These are phyloP conservation scores for Colletotrichum echinochloae DNA, from an alignment of 2,329 filamentous ascomycete genomes.

Conservation along the genomic window DNA sequence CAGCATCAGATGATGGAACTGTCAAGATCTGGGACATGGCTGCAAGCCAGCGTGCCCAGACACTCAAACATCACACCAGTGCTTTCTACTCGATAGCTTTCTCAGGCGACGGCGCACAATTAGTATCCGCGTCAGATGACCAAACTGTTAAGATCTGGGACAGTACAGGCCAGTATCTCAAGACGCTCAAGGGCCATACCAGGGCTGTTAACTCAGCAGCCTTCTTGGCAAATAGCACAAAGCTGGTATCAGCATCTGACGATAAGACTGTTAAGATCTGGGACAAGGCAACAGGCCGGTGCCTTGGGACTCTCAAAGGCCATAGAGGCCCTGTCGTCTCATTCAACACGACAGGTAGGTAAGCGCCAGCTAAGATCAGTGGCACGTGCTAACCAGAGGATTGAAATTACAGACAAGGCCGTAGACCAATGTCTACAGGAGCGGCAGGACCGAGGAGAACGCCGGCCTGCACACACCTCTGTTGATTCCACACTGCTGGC, in stretches of 20 bases:
- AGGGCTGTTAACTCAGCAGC: neutral
- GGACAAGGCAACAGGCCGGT: neutral
- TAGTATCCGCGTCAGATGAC: neutral
- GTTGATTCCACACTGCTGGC: neutral
- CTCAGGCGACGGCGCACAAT: neutral
- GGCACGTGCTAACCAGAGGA: neutral
- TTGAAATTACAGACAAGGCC: neutral
- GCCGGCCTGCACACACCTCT: neutral
- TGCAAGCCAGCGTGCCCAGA: neutral
- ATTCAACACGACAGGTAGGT: neutral
- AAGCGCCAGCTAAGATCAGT: rapidly evolving
- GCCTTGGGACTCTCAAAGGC: neutral
- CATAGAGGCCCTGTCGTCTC: rapidly evolving
- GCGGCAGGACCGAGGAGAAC: neutral
- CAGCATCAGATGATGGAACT: rapidly evolving
- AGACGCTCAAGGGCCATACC: neutral
- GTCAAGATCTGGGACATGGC: neutral
- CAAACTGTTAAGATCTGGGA: neutral
- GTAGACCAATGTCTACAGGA: neutral
- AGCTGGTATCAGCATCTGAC: neutral
- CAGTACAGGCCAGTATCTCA: neutral
- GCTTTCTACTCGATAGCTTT: neutral
- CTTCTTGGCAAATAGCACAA: neutral
- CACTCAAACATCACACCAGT: neutral
- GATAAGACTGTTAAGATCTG: neutral